Base-by-base conservation (phyloP, 177 flowering plant species). In the Vitis hybrid region DNA sequence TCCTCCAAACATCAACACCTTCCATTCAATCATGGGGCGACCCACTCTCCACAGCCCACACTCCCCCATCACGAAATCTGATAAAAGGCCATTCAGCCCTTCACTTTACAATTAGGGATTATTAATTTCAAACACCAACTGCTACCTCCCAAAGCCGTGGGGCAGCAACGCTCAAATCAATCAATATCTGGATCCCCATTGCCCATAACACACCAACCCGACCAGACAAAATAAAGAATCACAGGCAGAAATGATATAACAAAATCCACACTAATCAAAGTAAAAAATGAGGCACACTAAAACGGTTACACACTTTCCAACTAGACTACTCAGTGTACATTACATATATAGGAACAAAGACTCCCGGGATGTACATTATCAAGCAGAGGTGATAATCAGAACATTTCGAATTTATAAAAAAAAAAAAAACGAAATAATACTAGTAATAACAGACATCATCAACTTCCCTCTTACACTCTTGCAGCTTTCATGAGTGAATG, bases 311-410 rank as follows among this genome's bases (percentile, higher is more conserved):
- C 66, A 13, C 71, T 14, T 55, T 61, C 21, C 20, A 12, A 21
- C 10, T 12, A 62, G 61, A 73, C 46, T 35, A 5, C 5, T 55
- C 52, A 62, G 11, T 58, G 65, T 50, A 17, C 20, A 55, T 72
- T 72, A 60, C 70, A 72, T 4, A 54, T 32, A 8, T 35, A 35
- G 46, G 46, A 35, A 35, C 46, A 35, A 57, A 59, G 20, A 5
- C 59, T 59, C 57, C 53, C 7, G 24, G 13, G 54, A 79, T 81
- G 63, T 76, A 76, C 80, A 79, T 51, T 74, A 76, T 73, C 70
- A 72, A 70, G 60, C 60, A 46, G 68, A 15, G 17, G 4, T 24
- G 46, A 57, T 20, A 52, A n/a, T 24, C 5, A 56, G 6, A 15
- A 27, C 54, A 49, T 64, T 32, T 57, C 46, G 46, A 35, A 35